Percentiles rank a stretch among this genome's conserved stretches.
Evolutionary conservation across 208 protist species (phyloP).

Genomic region (Crithidia expoeki): DNA sequence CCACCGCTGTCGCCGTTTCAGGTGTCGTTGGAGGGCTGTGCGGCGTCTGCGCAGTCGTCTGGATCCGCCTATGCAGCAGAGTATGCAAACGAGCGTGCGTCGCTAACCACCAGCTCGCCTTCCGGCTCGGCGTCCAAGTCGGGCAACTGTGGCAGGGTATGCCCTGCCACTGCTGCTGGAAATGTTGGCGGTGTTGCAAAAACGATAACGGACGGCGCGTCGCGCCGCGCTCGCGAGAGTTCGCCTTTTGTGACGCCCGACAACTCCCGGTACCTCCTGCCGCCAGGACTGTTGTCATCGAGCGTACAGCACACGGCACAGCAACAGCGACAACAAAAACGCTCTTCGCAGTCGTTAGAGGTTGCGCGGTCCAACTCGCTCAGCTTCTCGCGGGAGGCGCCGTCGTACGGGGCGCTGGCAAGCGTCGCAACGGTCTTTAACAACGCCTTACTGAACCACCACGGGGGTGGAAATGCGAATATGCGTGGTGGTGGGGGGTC

Average conservation of each 20-base stretch:
- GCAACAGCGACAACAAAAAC: too few species aligned
- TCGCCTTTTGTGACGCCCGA: constrained; percentile 16
- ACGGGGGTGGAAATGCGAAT: too few species aligned
- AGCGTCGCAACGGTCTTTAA: not conserved
- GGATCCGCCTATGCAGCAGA: constrained; percentile 1
- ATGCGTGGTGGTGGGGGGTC: not conserved
- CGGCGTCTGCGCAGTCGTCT: constrained; percentile 2
- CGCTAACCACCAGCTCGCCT: not conserved
- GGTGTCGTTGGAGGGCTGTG: constrained; percentile 3
- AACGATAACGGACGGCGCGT: not conserved
- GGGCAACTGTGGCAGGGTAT: not conserved
- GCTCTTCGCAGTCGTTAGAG: not conserved
- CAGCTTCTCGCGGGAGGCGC: constrained; percentile 10
- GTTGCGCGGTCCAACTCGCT: constrained; percentile 15
- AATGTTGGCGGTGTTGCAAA: not conserved
- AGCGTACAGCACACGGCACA: not conserved
- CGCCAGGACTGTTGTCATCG: constrained; percentile 7
- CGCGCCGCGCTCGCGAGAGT: not conserved
- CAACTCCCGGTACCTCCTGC: constrained; percentile 5
- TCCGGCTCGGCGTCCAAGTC: constrained; percentile 16
- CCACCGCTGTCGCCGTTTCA: constrained; percentile 16
- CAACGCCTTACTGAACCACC: constrained; percentile 5
- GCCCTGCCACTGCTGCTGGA: not conserved
- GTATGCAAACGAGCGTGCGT: not conserved
- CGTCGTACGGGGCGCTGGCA: not conserved